Evolutionary conservation across 2,329 filamentous ascomycete genomes (phyloP), one percentile per base, ranked within the genome.

Genomic region (Microsporum audouinii): DNA sequence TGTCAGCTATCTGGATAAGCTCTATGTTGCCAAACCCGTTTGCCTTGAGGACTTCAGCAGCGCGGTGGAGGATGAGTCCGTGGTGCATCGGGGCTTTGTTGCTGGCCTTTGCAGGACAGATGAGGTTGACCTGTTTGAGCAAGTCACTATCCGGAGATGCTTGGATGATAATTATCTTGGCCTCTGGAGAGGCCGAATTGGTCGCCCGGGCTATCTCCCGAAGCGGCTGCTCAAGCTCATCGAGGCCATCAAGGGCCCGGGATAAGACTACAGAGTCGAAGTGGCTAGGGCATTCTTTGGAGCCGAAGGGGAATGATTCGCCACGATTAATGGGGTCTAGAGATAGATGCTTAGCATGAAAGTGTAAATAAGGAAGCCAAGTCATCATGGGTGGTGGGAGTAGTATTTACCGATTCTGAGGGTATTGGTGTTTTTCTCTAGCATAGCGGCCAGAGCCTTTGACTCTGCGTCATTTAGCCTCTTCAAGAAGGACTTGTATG

Each of bases 131-230:
- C 12, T 58, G 47, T 33, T 57, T 61, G n/a, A 41, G 23, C 3
- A 36, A 5, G 14, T 63, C 61, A 59, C 41, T 63, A 23, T 63
- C 59, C 8, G 59, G 61, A 3, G 59, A 53, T 2, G 55, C 56
- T 31, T 63, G 59, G 34, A 63, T 29, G 36, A 63, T 59, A 14
- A 61, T 12, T 38, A 63, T 56, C 12, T 43, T 27, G 38, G 58
- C 27, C 23, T 41, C 23, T 10, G 61, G 61, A 7, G 45, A 49
- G 14, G 51, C 12, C 29, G 17, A 8, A 27, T 60, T 38, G 6
- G 43, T 57, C n/a, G 60, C 58, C 7, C 58, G 61, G 10, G 53
- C 51, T n/a, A 62, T 43, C 12, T 60, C 58, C 17, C 27, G 14
- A 10, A 63, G 41, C 7, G 36, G 45, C 12, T 38, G 5, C 27